Conservation (phyloP, 2,329 filamentous ascomycete genomes). For the Ophiostoma sp. region DNA sequence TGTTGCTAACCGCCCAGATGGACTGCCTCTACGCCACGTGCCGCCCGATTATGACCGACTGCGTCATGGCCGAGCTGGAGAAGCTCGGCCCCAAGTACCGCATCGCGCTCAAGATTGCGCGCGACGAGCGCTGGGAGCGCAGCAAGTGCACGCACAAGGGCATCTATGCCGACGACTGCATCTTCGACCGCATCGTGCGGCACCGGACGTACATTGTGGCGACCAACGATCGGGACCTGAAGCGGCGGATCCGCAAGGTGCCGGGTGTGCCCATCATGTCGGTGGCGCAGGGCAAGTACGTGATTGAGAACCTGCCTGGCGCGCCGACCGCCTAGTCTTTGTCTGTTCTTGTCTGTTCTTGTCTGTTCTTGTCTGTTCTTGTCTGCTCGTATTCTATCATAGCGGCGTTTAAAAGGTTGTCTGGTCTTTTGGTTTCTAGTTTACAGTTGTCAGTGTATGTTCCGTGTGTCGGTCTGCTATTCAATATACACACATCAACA, state of each 20-base stretch:
- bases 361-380: background rate
- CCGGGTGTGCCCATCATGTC: constrained; percentile 66
- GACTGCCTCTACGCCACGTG: constrained; percentile 90
- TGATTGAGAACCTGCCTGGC: constrained; percentile 85
- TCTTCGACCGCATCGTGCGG: constrained; percentile 68
- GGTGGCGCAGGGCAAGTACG: constrained; percentile 83
- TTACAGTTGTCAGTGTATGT: background rate
- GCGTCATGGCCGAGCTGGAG: constrained; percentile 72
- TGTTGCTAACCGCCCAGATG: constrained; percentile 54
- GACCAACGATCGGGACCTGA: constrained; percentile 69
- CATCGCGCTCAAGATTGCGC: constrained; percentile 76
- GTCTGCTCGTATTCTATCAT: background rate
- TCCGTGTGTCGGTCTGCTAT: background rate
- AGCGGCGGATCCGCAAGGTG: constrained; percentile 77
- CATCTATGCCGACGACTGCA: constrained; percentile 75
- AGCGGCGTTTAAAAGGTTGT: constrained; percentile 11
- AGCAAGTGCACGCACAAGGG: constrained; percentile 88
- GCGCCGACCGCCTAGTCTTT: constrained; percentile 47
- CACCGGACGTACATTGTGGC: constrained; percentile 41
- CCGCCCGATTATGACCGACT: constrained; percentile 79
- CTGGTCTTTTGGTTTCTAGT: background rate
- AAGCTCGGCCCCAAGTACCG: constrained; percentile 86
- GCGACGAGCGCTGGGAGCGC: constrained; percentile 83
- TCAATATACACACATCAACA: background rate
- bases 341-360: background rate